Evolutionary conservation across 441 rosid genomes (phyloP).

Genomic region (Biscutella laevigata): DNA sequence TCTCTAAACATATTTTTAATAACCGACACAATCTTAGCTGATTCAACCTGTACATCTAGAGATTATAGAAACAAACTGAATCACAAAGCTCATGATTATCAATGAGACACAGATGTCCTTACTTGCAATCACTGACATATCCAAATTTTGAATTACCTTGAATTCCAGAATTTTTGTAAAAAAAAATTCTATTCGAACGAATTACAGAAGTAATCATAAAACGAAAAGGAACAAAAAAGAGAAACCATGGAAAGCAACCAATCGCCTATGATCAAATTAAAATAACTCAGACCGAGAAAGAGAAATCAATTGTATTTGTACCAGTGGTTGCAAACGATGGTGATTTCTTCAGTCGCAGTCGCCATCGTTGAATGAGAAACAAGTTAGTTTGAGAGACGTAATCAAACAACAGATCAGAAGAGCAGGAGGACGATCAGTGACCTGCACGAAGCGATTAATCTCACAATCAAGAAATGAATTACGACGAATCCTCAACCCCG

Average conservation of each 20-base stretch:
- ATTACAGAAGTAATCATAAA: slow-evolving; percentile 8
- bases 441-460: too few relatives aligned
- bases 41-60: neutral
- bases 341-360: slow-evolving; percentile 48
- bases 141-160: neutral
- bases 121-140: neutral
- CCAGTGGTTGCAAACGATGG: slow-evolving; percentile 76
- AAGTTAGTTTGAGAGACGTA: neutral
- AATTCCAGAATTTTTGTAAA: neutral
- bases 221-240: neutral
- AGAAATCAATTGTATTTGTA: slow-evolving; percentile 5
- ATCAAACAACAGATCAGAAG: too few relatives aligned
- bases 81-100: slow-evolving; percentile 5
- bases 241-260: neutral
- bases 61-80: neutral
- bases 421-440: too few relatives aligned
- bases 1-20: neutral
- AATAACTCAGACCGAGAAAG: neutral
- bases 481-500: too few relatives aligned
- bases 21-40: slow-evolving; percentile 19
- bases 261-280: neutral
- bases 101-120: neutral
- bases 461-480: too few relatives aligned
- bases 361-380: slow-evolving; percentile 38
- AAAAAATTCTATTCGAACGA: too few relatives aligned